Conservation (phyloP, 192 early-diverging fungal genomes). For the Podila minutissima region DNA sequence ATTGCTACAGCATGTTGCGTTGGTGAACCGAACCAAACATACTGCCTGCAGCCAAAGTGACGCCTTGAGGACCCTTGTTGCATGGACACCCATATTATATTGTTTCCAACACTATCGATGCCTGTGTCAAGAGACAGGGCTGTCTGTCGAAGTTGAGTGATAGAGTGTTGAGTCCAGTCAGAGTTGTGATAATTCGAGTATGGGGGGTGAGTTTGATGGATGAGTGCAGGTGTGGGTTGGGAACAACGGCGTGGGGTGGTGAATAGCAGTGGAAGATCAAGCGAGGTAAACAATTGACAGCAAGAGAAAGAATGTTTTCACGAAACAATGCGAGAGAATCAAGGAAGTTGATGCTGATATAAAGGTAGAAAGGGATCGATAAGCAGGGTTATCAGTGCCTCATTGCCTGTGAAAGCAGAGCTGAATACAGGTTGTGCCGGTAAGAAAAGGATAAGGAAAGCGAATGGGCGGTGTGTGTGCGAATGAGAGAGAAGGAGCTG, state of each 20-base stretch:
- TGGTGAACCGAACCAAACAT: neutral
- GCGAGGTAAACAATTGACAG: too few species aligned
- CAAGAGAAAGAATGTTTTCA: too few species aligned
- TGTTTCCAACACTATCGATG: neutral
- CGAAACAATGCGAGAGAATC: too few species aligned
- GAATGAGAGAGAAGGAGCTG: neutral
- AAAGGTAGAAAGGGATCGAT: too few species aligned
- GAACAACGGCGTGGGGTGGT: too few species aligned
- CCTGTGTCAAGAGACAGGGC: neutral
- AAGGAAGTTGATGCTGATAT: too few species aligned
- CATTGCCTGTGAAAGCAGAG: too few species aligned
- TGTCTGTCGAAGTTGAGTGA: neutral
- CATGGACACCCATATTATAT: constrained; percentile 1
- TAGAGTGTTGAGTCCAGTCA: neutral
- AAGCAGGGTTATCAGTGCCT: too few species aligned
- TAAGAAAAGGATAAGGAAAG: too few species aligned
- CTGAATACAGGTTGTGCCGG: too few species aligned
- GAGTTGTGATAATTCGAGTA: neutral
- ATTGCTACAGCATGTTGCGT: too few species aligned
- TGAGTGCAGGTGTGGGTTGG: neutral
- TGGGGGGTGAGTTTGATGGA: neutral
- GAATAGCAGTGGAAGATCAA: too few species aligned
- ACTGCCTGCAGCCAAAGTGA: constrained; percentile 32
- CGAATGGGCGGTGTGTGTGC: neutral
- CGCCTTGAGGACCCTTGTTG: constrained; percentile 17